Conservation (phyloP, 192 early-diverging fungal species). For the Coemansia nantahalensis region DNA sequence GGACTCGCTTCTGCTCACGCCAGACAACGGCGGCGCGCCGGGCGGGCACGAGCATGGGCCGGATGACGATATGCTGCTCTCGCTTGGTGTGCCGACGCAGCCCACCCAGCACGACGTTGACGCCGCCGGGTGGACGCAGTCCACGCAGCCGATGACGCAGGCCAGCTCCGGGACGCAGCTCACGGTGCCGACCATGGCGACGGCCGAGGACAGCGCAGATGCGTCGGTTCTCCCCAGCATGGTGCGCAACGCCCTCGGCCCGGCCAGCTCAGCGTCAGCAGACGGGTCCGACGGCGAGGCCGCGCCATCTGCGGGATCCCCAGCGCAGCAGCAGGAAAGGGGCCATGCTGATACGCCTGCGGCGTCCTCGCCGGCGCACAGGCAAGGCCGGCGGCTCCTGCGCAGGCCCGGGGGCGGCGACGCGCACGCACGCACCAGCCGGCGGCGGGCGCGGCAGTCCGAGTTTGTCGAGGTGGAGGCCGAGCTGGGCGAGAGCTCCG, state of each 20-base stretch:
- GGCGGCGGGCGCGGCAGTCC: conserved; percentile 16
- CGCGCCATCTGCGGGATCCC: background rate
- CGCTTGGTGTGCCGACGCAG: background rate
- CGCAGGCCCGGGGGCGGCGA: background rate
- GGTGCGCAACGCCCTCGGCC: conserved; percentile 27
- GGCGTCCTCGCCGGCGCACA: background rate
- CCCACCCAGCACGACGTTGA: background rate
- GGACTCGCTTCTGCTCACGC: conserved; percentile 49
- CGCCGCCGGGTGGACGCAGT: conserved; percentile 10
- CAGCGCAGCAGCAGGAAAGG: background rate
- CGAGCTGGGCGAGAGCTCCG: conserved; percentile 44
- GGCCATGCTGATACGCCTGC: background rate
- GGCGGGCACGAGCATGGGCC: background rate
- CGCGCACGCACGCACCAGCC: background rate
- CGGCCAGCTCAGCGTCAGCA: background rate
- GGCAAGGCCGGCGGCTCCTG: conserved; percentile 7
- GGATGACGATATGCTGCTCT: background rate
- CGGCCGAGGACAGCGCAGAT: background rate
- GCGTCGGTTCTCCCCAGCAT: conserved; percentile 14
- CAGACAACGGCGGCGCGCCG: conserved; percentile 5
- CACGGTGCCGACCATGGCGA: conserved; percentile 15
- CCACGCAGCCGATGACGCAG: conserved; percentile 11
- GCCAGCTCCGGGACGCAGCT: conserved; percentile 5
- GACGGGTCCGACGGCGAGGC: background rate
- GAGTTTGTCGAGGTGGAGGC: conserved; percentile 54